Evolutionary conservation across 306 rosid genomes (phyloP), one percentile per base, ranked within the genome.

Genomic region (Cucurbita moschata): DNA sequence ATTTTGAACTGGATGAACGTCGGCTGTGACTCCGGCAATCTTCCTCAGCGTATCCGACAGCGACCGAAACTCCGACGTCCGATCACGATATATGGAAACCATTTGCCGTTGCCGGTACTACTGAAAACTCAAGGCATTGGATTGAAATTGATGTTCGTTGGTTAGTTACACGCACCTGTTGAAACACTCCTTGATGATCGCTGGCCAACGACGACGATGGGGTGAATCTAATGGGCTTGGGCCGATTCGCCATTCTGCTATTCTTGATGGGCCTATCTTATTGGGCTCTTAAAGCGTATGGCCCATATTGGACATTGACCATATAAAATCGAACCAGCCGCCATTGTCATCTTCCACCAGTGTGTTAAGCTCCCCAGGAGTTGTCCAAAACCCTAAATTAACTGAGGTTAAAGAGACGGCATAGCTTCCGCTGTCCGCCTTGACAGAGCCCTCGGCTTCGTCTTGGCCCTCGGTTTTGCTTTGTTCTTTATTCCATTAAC

Each of bases 21-120:
- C 70, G 62, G 83, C 60, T 13, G 82, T 7, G 85, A 52, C 60
- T 58, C 80, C 87, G n/a, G 86, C 93, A 60, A 79, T 80, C 83
- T 86, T 93, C 84, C 86, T 88, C 51, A 92, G 85, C 42, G 96
- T 87, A 62, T 83, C 82, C 64, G 90, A 56, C 26, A 92, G 85
- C 8, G 91, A 88, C 63, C 84, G 89, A 81, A 93, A 93, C 90
- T 93, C 96, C 63, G 86, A 79, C 53, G 98, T 93, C 76, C 96
- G 98, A 80, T 91, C 97, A 26, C 96, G 86, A 84, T 73, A 91
- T 12, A 81, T 67, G 75, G 91, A 83, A 57, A 88, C 86, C 96
- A 92, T 92, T 92, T 8, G 30, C 64, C 6, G 58, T 85, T 10
- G 57, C n/a, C 10, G 42, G 55, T 50, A 62, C 54, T 55, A 4